phyloP scores from a whole-genome alignment of 1,284 basidiomycete species.

The Microbotryum intermedium region DNA sequence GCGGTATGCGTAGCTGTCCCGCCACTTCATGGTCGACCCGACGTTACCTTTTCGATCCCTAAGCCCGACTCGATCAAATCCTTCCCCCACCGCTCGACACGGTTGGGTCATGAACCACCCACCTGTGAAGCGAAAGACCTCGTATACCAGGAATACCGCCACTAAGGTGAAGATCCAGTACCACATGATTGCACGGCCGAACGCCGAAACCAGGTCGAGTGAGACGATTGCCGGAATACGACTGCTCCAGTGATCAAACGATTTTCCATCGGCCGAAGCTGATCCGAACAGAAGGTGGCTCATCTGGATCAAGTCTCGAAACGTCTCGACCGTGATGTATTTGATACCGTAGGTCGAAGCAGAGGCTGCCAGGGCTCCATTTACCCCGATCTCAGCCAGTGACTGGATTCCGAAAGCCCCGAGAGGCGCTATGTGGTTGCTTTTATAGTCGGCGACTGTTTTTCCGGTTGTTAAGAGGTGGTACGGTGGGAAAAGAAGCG shows the following conservation, averaged over 20 bases:
- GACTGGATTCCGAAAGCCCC: no score
- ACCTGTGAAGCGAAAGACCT: slow-evolving; percentile 31
- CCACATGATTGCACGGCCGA: slow-evolving; percentile 30
- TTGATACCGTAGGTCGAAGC: slow-evolving; percentile 10
- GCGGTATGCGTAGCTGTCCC: slow-evolving; percentile 18
- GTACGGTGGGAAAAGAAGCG: no score
- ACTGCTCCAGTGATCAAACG: neutral
- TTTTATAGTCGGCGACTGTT: no score
- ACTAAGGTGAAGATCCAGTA: slow-evolving; percentile 26
- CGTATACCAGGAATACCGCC: slow-evolving; percentile 21
- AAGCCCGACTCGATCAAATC: slow-evolving; percentile 25
- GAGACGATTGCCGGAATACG: slow-evolving; percentile 29
- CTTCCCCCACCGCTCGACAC: slow-evolving; percentile 11
- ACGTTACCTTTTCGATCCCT: neutral
- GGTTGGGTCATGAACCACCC: slow-evolving; percentile 14
- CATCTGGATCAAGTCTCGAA: slow-evolving; percentile 28
- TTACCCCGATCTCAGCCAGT: neutral
- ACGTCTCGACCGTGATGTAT: slow-evolving; percentile 19
- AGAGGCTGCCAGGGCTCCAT: slow-evolving; percentile 2
- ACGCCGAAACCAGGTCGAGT: slow-evolving; percentile 32
- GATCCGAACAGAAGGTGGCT: slow-evolving; percentile 6
- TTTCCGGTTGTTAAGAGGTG: no score
- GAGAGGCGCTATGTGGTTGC: no score
- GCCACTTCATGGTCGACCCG: neutral
- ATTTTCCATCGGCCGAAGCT: neutral